Base-by-base conservation (phyloP, 2,329 filamentous ascomycete species). In the Davidsoniella virescens region DNA sequence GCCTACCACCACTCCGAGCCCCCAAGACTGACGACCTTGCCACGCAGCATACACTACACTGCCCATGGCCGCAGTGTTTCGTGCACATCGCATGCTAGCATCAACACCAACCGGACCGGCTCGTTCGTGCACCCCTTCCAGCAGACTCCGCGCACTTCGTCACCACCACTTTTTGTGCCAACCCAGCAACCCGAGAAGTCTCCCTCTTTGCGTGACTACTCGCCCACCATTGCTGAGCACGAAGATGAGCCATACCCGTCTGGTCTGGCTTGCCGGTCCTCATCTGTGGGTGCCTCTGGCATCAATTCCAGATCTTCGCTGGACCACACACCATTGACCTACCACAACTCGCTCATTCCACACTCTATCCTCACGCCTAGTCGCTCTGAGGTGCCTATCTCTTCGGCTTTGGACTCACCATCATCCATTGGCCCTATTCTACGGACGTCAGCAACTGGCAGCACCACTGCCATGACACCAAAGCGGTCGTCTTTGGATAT, bases 101-200 rank as follows among this genome's bases (percentile, higher is more conserved):
- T 40, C 62, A 60, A 49, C 57, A 61, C 46, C 67, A 71, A 52
- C 40, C 64, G 52, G 67, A 67, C 52, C 63, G 48, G 43, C 57
- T 39, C 67, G 29, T 80, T 81, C 58, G 69, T 80, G 17, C 78
- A 81, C 58, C 77, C 78, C 23, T 80, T 79, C 56, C 75, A 80
- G 59, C 78, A 80, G 63, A 78, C 68, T 7, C 78, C 78, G 29
- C 70, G 74, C 39, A 75, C 75, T 1, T 72, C 74, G 9, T 45
- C 48, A 20, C 48, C 43, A 78, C 76, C 53, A 75, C 76, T 47
- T 75, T 76, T 50, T 12, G 36, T 52, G 14, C 23, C 47, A 8
- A 26, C 47, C 7, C 40, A 44, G 26, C 42, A 20, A 3, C 39
- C 40, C 12, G 47, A 53, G 18, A 38, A 29, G 8, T 70, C 63